These are phyloP conservation scores for Coemansia sp. DNA, from an alignment of 192 early-diverging fungal genomes.

Conservation along the genomic window DNA sequence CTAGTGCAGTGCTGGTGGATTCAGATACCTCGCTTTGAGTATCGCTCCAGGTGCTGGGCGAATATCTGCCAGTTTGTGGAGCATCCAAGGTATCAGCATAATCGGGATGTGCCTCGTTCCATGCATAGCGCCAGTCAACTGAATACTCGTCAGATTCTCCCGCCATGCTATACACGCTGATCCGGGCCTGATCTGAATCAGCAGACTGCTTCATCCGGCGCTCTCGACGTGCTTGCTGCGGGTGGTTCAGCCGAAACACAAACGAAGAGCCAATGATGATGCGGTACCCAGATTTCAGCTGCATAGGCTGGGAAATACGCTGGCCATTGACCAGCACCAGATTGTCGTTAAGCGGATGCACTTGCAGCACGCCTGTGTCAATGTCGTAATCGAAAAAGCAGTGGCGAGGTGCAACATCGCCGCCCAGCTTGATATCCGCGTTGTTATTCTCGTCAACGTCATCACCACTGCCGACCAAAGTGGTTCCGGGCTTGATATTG, in stretches of 20 bases:
- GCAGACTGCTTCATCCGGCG: slow-evolving; percentile 17
- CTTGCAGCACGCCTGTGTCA: slow-evolving; percentile 50
- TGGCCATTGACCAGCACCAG: slow-evolving; percentile 79
- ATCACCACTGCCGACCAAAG: slow-evolving; percentile 58
- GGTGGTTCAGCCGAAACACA: slow-evolving; percentile 84
- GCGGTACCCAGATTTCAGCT: slow-evolving; percentile 69
- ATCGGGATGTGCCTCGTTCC: slow-evolving; percentile 65
- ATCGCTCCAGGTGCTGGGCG: slow-evolving; percentile 39
- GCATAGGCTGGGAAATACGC: slow-evolving; percentile 57
- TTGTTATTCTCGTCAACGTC: background rate
- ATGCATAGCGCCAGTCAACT: slow-evolving; percentile 77
- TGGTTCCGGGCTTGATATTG: slow-evolving; percentile 72
- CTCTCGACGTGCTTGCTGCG: slow-evolving; percentile 65
- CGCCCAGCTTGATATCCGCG: slow-evolving; percentile 58
- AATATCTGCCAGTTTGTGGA: slow-evolving; percentile 1
- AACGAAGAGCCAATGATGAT: slow-evolving; percentile 78
- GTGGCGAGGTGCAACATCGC: slow-evolving; percentile 64
- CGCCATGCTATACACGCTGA: background rate
- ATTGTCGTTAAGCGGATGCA: slow-evolving; percentile 58
- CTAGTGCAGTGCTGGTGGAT: background rate
- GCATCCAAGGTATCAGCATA: background rate
- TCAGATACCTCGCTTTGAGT: slow-evolving; percentile 36
- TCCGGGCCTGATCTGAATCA: background rate
- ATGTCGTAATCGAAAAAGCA: slow-evolving; percentile 70
- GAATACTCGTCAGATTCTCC: slow-evolving; percentile 28